Conservation (phyloP, 129 eudicot species). For the Smallanthus sonchifolius region DNA sequence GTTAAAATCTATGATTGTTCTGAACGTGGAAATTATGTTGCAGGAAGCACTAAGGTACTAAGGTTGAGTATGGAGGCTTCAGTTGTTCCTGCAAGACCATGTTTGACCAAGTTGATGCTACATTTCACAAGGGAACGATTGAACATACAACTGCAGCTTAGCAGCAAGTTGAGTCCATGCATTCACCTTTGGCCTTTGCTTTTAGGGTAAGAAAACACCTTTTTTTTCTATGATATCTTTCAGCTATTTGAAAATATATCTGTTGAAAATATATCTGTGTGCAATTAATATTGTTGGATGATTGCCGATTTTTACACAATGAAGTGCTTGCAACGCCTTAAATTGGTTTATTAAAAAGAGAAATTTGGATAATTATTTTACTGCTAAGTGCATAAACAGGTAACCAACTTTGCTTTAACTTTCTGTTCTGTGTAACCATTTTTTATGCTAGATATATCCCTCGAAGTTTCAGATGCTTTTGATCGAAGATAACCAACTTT, state of each 20-base stretch:
- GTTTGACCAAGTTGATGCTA: slow-evolving; percentile 88
- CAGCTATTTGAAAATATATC: not conserved
- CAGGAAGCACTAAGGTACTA: slow-evolving; percentile 78
- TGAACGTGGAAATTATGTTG: slow-evolving; percentile 6
- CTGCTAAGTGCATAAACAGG: not conserved
- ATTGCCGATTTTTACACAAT: not conserved
- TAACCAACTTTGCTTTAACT: too few relatives aligned
- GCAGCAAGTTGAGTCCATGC: slow-evolving; percentile 67
- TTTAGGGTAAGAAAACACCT: slow-evolving; percentile 51
- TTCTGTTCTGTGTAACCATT: not conserved
- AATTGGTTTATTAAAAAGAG: not conserved
- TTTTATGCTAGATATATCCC: too few relatives aligned
- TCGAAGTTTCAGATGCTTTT: too few relatives aligned
- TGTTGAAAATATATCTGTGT: not conserved
- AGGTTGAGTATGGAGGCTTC: slow-evolving; percentile 71
- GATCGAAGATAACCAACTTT: not conserved
- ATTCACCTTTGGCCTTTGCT: slow-evolving; percentile 71
- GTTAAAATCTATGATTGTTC: not conserved
- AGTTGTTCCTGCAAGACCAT: slow-evolving; percentile 74
- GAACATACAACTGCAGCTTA: slow-evolving; percentile 61
- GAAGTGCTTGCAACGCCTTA: not conserved
- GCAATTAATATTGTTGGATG: not conserved
- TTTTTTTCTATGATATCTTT: not conserved
- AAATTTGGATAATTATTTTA: not conserved
- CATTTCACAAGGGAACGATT: slow-evolving; percentile 81